These are phyloP conservation scores for Globisporangium acanthophoron DNA, from an alignment of 352 stramenopile genomes.

Conservation along the genomic window DNA sequence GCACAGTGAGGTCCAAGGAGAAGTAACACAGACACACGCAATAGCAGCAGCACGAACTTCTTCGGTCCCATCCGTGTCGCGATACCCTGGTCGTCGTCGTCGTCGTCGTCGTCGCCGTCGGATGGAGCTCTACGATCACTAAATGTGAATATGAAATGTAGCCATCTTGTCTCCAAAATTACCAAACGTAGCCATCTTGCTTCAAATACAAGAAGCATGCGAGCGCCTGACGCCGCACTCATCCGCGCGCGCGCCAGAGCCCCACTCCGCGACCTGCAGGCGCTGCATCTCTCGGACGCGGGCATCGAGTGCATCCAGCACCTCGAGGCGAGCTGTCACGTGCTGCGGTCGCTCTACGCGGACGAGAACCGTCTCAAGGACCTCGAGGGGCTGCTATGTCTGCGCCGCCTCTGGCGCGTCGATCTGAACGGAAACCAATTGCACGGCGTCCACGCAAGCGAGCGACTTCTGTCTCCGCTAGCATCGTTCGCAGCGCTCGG, in stretches of 20 bases:
- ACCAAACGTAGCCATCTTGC: too few relatives aligned
- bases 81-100: background rate
- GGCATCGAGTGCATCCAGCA: conserved; percentile 46
- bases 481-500: conserved; percentile 43
- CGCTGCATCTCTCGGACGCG: conserved; percentile 46
- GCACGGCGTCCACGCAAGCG: conserved; percentile 14
- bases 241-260: conserved; percentile 50
- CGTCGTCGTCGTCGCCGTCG: too few relatives aligned
- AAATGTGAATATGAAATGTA: too few relatives aligned
- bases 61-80: conserved; percentile 35
- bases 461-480: conserved; percentile 16
- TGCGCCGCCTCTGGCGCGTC: conserved; percentile 45
- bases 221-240: conserved; percentile 30
- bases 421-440: conserved; percentile 51
- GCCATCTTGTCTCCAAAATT: background rate
- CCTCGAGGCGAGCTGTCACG: conserved; percentile 29
- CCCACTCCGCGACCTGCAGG: conserved; percentile 34
- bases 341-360: conserved; percentile 45
- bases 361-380: conserved; percentile 44
- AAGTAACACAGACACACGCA: background rate
- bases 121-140: too few relatives aligned
- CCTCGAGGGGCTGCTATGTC: conserved; percentile 26
- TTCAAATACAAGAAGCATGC: conserved; percentile 20
- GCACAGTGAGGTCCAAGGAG: background rate
- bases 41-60: conserved; percentile 13